Evolutionary conservation across 2,329 filamentous ascomycete species (phyloP), one percentile per base, ranked within the genome.

Genomic region (Hymenoscyphus scutula): DNA sequence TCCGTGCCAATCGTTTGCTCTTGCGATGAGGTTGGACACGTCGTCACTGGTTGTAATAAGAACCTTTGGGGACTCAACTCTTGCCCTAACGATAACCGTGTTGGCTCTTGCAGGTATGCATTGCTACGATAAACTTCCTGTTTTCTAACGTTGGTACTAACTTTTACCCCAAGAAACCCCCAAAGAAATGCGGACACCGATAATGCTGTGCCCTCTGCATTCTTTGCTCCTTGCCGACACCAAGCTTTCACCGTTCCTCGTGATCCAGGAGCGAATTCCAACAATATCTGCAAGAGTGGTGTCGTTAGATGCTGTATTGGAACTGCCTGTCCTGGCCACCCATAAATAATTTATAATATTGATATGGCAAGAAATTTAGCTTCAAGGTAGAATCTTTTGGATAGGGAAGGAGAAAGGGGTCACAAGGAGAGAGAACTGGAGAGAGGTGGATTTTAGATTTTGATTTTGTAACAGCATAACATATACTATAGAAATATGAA

Each of bases 281-380:
- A 37, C 19, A 53, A n/a, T 15, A 53, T 30, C 13, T 60, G 58
- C 34, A 8, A n/a, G n/a, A 55, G 32, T 27, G 51, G 51, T 11
- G 37, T 45, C 5, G 27, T 60, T 19, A 45, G 17, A 19, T 60
- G 58, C n/a, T 60, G 58, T 55, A 53, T 60, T 10, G 58, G 58
- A 41, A 45, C 51, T 54, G 41, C 23, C 58, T n/a, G 32, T 37
- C 37, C n/a, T 37, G 37, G 19, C 11, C n/a, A 51, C 23, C 19
- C 45, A 23, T 51, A 51, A 25, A 19, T 51, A 23, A 51, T 51
- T 23, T 15, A 23, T 51, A 51, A 51, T 51, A 10, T n/a, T n/a
- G n/a, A 5, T 3, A 23, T 23, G 3, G 19, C 3, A 25, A 13
- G 19, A 23, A 25, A 23, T 5, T 1, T 51, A 25, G 19, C 23